phyloP scores from a whole-genome alignment of 805 yeast genomes.

The Yarrowia porcina region DNA sequence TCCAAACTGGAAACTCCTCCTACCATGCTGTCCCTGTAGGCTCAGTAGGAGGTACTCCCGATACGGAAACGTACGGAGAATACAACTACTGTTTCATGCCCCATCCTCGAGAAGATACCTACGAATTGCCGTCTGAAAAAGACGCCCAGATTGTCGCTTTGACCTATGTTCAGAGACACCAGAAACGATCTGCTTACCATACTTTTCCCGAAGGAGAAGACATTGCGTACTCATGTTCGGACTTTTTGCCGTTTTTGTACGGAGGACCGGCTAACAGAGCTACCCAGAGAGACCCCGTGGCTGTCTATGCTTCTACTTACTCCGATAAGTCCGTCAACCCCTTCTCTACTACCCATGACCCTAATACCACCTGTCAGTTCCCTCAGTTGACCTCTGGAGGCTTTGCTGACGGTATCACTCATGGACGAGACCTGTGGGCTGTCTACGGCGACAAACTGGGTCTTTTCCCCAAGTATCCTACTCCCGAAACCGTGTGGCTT shows the following conservation, averaged over 20 bases:
- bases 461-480: slow-evolving; percentile 41
- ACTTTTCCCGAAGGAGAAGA: slow-evolving; percentile 35
- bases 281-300: slow-evolving; percentile 29
- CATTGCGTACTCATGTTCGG: slow-evolving; percentile 36
- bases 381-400: slow-evolving; percentile 46
- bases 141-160: slow-evolving; percentile 37
- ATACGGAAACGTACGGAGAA: slow-evolving; percentile 37
- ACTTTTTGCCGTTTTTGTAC: slow-evolving; percentile 36
- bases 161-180: slow-evolving; percentile 46
- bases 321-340: slow-evolving; percentile 36
- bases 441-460: slow-evolving; percentile 42
- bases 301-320: slow-evolving; percentile 32
- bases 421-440: slow-evolving; percentile 42
- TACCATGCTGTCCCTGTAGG: slow-evolving; percentile 9
- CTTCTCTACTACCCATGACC: slow-evolving; percentile 28
- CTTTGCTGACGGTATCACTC: slow-evolving; percentile 41
- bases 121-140: slow-evolving; percentile 30
- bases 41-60: slow-evolving; percentile 26
- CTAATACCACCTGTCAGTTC: slow-evolving; percentile 40
- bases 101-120: slow-evolving; percentile 40
- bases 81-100: slow-evolving; percentile 50
- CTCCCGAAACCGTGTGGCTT: slow-evolving; percentile 35
- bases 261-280: slow-evolving; percentile 25
- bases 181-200: slow-evolving; percentile 46
- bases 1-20: slow-evolving; percentile 12